phyloP scores from a whole-genome alignment of 768 basidiomycete species.

The Tricholoma sp. region DNA sequence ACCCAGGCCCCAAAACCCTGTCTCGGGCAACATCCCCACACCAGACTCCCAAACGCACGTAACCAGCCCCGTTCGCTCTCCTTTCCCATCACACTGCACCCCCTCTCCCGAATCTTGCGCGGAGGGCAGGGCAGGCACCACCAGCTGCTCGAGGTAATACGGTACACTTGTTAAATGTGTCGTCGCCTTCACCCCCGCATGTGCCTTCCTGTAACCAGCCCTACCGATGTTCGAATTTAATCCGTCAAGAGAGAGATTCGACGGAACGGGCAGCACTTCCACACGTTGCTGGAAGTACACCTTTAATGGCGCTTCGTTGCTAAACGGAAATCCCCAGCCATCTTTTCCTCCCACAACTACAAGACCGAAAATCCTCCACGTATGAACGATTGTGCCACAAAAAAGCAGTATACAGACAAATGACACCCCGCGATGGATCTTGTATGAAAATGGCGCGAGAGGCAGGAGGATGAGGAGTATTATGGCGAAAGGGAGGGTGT shows the following conservation, averaged over 20 bases:
- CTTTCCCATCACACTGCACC: background rate
- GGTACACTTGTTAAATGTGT: background rate
- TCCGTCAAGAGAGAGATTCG: conserved; percentile 13
- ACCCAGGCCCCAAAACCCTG: conserved; percentile 9
- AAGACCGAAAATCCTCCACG: conserved; percentile 14
- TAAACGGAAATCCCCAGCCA: conserved; percentile 56
- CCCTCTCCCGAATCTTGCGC: conserved; percentile 1
- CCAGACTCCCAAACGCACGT: conserved; percentile 13
- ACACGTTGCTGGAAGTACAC: conserved; percentile 66
- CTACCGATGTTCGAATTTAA: conserved; percentile 12
- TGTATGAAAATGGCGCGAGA: conserved; percentile 51
- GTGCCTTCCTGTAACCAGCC: no score
- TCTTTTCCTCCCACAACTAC: background rate
- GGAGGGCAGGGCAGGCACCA: background rate
- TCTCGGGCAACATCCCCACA: conserved; percentile 16
- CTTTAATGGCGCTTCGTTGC: conserved; percentile 54
- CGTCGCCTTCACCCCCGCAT: background rate
- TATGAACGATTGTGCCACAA: conserved; percentile 37
- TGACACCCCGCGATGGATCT: background rate
- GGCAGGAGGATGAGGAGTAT: conserved; percentile 52
- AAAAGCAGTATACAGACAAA: conserved; percentile 25
- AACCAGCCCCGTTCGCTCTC: background rate
- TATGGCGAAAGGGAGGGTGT: conserved; percentile 39
- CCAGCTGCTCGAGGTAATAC: background rate
- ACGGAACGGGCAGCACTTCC: conserved; percentile 16